Conservation (phyloP, 805 yeast genomes). For the Candida tibetensis region DNA sequence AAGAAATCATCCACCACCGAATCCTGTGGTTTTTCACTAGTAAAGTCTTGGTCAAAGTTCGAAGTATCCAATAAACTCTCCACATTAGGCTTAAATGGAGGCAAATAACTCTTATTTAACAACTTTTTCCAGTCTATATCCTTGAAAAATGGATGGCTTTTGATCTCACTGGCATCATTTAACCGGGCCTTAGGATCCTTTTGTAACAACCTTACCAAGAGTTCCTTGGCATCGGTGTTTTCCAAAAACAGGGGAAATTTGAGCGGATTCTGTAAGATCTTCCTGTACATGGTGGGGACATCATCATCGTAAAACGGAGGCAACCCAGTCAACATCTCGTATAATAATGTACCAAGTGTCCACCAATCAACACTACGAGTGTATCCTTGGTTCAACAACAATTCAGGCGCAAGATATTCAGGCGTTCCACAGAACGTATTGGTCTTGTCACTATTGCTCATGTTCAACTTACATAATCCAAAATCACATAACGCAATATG, state of each 20-base stretch:
- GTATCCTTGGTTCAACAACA: slow-evolving; percentile 87
- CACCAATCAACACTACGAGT: slow-evolving; percentile 98
- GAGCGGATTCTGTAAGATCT: slow-evolving; percentile 85
- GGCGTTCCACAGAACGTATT: slow-evolving; percentile 98
- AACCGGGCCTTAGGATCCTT: slow-evolving; percentile 83
- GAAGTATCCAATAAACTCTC: slow-evolving; percentile 84
- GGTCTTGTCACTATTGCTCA: slow-evolving; percentile 84
- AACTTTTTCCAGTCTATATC: slow-evolving; percentile 89
- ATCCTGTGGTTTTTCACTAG: slow-evolving; percentile 90
- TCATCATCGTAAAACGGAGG: slow-evolving; percentile 98
- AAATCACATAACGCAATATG: slow-evolving; percentile 97
- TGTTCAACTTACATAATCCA: slow-evolving; percentile 92
- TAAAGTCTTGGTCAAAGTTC: slow-evolving; percentile 89
- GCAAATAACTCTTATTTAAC: slow-evolving; percentile 81
- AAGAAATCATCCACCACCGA: slow-evolving; percentile 91
- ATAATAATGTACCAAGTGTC: slow-evolving; percentile 94
- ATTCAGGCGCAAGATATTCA: slow-evolving; percentile 94
- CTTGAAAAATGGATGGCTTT: slow-evolving; percentile 78
- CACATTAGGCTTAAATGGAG: slow-evolving; percentile 94
- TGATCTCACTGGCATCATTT: slow-evolving; percentile 81
- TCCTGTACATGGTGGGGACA: slow-evolving; percentile 88
- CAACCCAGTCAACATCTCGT: slow-evolving; percentile 94
- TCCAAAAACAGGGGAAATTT: slow-evolving; percentile 81
- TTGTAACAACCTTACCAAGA: slow-evolving; percentile 68
- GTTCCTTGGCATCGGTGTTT: slow-evolving; percentile 80